Evolutionary conservation across 2,329 filamentous ascomycete genomes (phyloP).

Genomic region (Claviceps purpurea): DNA sequence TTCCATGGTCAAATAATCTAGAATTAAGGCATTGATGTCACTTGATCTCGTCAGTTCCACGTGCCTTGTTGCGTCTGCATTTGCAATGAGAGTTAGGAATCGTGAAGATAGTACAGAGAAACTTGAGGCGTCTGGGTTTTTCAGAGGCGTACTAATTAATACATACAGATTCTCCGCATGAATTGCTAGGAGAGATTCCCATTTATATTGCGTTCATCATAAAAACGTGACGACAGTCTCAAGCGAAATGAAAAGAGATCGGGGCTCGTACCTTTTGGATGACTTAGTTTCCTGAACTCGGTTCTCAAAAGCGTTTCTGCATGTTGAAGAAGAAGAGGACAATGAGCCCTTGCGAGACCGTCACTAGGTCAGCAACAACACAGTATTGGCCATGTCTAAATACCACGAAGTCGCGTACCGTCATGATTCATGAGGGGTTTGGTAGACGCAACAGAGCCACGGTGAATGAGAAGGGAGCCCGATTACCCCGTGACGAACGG

Average conservation of each 20-base stretch:
- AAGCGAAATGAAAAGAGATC: background rate
- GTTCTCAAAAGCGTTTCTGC: conserved; percentile 62
- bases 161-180: conserved; percentile 74
- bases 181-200: conserved; percentile 99
- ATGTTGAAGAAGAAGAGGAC: conserved; percentile 37
- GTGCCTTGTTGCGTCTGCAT: background rate
- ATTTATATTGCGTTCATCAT: conserved; percentile 89
- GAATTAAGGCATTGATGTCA: conserved; percentile 87
- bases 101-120: too few relatives aligned
- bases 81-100: background rate
- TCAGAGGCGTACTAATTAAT: conserved; percentile 14
- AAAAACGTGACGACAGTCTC: conserved; percentile 14
- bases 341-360: background rate
- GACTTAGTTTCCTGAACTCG: conserved; percentile 75
- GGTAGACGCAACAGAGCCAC: background rate
- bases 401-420: background rate
- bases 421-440: background rate
- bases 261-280: conserved; percentile 66
- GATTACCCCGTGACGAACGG: background rate
- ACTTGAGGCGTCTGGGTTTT: background rate
- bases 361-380: background rate
- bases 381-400: too few relatives aligned
- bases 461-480: background rate
- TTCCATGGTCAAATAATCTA: conserved; percentile 94
- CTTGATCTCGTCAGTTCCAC: conserved; percentile 34